Conservation (phyloP, 768 basidiomycete species). For the Flagelloscypha sp. region DNA sequence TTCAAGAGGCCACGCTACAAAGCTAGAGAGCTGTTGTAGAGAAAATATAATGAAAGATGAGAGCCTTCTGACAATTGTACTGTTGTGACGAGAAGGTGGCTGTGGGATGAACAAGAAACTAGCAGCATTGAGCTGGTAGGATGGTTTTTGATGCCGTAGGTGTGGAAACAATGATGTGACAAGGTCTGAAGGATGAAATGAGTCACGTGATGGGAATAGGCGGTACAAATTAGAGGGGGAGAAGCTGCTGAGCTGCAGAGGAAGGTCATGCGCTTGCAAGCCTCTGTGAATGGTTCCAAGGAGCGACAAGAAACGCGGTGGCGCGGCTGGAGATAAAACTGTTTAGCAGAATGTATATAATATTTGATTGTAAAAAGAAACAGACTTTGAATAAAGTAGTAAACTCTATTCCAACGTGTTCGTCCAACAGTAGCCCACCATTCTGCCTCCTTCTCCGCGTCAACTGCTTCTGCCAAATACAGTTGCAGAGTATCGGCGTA, state of each 20-base stretch:
- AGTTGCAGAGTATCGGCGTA: conserved; percentile 61
- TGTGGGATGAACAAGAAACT: conserved; percentile 8
- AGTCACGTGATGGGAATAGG: conserved; percentile 34
- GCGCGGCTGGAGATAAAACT: conserved; percentile 30
- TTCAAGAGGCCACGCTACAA: conserved; percentile 45
- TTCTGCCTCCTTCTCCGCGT: conserved; percentile 67
- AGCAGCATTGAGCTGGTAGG: conserved; percentile 12
- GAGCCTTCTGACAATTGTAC: conserved; percentile 14
- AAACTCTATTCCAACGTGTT: conserved; percentile 43
- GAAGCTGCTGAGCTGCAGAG: conserved; percentile 38
- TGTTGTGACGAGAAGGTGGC: conserved; percentile 6
- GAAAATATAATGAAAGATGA: conserved; percentile 13
- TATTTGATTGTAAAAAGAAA: conserved; percentile 6
- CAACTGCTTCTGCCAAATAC: conserved; percentile 57
- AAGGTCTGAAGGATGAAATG: conserved; percentile 3
- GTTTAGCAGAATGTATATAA: conserved; percentile 11
- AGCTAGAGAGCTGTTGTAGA: conserved; percentile 11
- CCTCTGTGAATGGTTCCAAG: conserved; percentile 31
- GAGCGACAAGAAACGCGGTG: conserved; percentile 31
- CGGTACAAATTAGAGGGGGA: conserved; percentile 38
- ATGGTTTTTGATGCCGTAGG: conserved; percentile 26
- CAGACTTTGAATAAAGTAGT: conserved; percentile 78
- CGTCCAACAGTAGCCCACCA: conserved; percentile 78
- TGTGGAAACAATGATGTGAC: conserved; percentile 63
- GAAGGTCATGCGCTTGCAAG: conserved; percentile 34